Evolutionary conservation across 768 basidiomycete species (phyloP), one percentile per base, ranked within the genome.

Genomic region (Boletus eberwhitei): DNA sequence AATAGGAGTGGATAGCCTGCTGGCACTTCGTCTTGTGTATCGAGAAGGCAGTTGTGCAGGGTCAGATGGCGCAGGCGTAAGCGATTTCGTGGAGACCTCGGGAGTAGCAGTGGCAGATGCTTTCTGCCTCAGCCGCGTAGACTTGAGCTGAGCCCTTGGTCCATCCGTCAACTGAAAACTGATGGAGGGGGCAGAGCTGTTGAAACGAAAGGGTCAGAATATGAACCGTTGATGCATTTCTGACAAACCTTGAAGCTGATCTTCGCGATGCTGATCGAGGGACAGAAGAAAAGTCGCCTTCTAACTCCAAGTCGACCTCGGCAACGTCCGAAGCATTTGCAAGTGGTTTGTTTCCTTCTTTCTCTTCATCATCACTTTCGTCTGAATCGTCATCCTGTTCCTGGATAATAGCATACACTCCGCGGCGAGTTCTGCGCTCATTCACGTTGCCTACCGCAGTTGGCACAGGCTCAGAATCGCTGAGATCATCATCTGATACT

Each of bases 391-490:
- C 79, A 52, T 79, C 80, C 54, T 79, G 76, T 56, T 82, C 78
- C 58, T 79, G 76, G 58, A 85, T 71, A 38, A 88, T 80, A 29
- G 87, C 86, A 66, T 92, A 92, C 17, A 92, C 90, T 32, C 90
- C 89, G 39, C 90, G 79, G 31, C 90, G 83, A 46, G 90, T 92
- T 58, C 90, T 77, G 37, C 90, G 79, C 67, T 91, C 90, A 63
- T 92, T 86, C 57, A 90, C 72, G 61, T 92, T 88, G 51, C 84
- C 71, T 8, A 73, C 59, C 42, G 73, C 73, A 48, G 79, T 76
- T n/a, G 73, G 75, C 58, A 77, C 77, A 42, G 79, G 77, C 55
- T 79, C 80, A 8, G 67, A 68, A 54, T 71, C 70, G 48, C 63
- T 65, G 41, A 69, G 54, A 58, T 69, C 67, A 55, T 66, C 70